A percentile compares a stretch with the other conserved stretches of the same genome.
Evolutionary conservation across 2,329 filamentous ascomycete genomes (phyloP).

Genomic region (Neurospora sp.): DNA sequence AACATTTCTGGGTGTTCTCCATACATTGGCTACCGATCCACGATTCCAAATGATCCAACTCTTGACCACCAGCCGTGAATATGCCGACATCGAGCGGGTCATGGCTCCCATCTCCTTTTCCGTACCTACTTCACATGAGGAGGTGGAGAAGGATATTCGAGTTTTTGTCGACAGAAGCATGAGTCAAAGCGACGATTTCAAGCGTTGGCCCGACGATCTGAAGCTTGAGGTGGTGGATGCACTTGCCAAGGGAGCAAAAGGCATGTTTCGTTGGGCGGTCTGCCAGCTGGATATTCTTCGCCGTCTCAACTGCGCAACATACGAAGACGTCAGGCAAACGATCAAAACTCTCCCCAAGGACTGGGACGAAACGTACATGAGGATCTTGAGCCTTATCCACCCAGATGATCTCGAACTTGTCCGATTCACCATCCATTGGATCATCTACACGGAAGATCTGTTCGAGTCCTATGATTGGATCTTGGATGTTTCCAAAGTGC

Average conservation of each 20-base stretch:
- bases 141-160: conserved; percentile 19
- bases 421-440: conserved; percentile 2
- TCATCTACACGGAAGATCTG: not conserved
- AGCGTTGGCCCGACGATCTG: conserved; percentile 1
- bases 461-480: accelerated
- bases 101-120: conserved; percentile 6
- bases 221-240: not conserved
- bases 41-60: conserved; percentile 18
- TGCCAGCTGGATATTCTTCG: conserved; percentile 12
- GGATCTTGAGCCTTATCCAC: conserved; percentile 5
- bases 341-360: conserved; percentile 5
- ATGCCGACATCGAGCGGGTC: conserved; percentile 17
- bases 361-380: conserved; percentile 12
- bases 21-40: conserved; percentile 14
- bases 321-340: not conserved
- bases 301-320: not conserved
- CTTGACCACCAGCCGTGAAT: conserved; percentile 21
- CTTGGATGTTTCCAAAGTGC: not conserved
- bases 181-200: not conserved
- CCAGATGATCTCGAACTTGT: conserved; percentile 6
- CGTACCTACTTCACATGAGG: conserved; percentile 20
- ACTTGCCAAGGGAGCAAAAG: conserved; percentile 1
- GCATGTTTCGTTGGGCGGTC: conserved; percentile 14
- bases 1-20: conserved; percentile 13
- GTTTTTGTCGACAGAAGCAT: not conserved